Evolutionary conservation across 257 asterid genomes (phyloP).

Genomic region (Euphrasia confusa): DNA sequence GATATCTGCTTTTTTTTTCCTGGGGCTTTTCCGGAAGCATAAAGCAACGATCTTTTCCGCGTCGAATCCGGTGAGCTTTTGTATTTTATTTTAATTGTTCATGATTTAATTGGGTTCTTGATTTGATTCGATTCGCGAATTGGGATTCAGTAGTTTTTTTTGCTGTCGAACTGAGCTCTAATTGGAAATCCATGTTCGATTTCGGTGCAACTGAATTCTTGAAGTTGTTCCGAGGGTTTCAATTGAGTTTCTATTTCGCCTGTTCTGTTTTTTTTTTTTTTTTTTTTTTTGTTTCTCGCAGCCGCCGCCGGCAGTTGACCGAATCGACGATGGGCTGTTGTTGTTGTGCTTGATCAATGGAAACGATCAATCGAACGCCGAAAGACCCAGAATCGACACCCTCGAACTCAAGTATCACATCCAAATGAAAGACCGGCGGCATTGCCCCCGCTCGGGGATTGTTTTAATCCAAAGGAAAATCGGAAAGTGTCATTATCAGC

Average conservation of each 20-base stretch:
- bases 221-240: slow-evolving; percentile 24
- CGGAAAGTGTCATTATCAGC: slow-evolving; percentile 32
- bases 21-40: neutral
- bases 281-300: slow-evolving; percentile 28
- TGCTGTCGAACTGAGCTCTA: slow-evolving; percentile 16
- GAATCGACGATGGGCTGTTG: slow-evolving; percentile 24
- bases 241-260: slow-evolving; percentile 28
- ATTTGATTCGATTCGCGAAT: slow-evolving; percentile 13
- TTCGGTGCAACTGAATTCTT: neutral
- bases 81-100: neutral
- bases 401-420: slow-evolving; percentile 45
- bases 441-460: slow-evolving; percentile 63
- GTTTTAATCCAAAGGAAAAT: slow-evolving; percentile 29
- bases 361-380: slow-evolving; percentile 39
- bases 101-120: slow-evolving; percentile 11
- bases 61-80: slow-evolving; percentile 31
- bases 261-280: neutral
- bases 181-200: slow-evolving; percentile 14
- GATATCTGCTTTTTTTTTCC: slow-evolving; percentile 20
- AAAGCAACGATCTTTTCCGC: slow-evolving; percentile 13
- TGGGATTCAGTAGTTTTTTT: slow-evolving; percentile 15
- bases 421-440: slow-evolving; percentile 51
- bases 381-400: slow-evolving; percentile 44
- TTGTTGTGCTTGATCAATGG: slow-evolving; percentile 25
- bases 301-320: slow-evolving; percentile 23